These are phyloP conservation scores for Cercophora samala DNA, from an alignment of 495 filamentous ascomycete genomes.

Conservation along the genomic window DNA sequence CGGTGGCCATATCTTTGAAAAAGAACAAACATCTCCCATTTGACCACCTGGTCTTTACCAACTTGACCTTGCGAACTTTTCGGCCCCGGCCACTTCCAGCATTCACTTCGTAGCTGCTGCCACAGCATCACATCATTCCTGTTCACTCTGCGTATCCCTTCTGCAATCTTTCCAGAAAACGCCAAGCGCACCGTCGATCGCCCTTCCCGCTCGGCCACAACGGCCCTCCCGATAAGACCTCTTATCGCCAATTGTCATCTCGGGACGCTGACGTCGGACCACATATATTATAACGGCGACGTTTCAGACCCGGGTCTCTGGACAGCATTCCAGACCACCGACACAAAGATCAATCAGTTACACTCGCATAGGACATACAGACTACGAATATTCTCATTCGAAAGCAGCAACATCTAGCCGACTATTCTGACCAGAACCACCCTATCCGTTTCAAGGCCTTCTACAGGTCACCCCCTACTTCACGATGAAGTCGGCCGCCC, in stretches of 20 bases:
- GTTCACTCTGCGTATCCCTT: neutral
- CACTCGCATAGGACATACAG: neutral
- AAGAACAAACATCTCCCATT: neutral
- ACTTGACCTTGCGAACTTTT: neutral
- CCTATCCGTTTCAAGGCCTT: slow-evolving; percentile 1
- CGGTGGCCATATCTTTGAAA: neutral
- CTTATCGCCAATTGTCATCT: slow-evolving; percentile 20
- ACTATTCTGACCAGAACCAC: neutral
- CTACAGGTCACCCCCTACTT: neutral
- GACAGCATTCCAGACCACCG: slow-evolving; percentile 1
- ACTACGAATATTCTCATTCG: neutral
- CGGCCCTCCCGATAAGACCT: slow-evolving; percentile 11
- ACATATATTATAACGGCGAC: slow-evolving; percentile 8
- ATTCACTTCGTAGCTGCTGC: neutral
- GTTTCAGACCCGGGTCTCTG: slow-evolving; percentile 24
- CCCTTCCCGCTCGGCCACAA: neutral
- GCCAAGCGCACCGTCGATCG: slow-evolving; percentile 14
- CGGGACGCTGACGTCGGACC: slow-evolving; percentile 12
- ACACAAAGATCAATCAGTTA: neutral
- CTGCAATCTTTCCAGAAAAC: slow-evolving; percentile 15
- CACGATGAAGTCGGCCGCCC: slow-evolving; percentile 64
- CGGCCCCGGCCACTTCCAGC: neutral
- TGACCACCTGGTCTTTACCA: neutral
- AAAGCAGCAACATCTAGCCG: neutral
- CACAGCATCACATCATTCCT: neutral